phyloP scores from a whole-genome alignment of 768 basidiomycete species.

The Exidia glandulosa region DNA sequence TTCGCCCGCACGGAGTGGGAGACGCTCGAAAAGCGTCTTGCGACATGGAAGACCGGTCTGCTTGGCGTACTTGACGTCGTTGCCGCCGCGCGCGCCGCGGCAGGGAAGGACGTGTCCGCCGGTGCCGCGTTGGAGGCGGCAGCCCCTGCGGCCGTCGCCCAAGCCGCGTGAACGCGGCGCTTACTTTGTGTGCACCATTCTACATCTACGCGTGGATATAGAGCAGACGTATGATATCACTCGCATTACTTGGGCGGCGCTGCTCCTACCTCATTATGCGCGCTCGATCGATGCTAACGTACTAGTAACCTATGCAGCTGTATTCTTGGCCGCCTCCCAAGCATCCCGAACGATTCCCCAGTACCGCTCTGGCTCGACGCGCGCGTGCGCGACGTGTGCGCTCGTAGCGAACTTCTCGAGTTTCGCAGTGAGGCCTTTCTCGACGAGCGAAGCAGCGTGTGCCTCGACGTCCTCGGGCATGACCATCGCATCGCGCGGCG shows the following conservation, averaged over 20 bases:
- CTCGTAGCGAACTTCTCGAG: not conserved
- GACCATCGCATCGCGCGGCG: not conserved
- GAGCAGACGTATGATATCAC: too few species aligned
- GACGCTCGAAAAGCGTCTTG: slow-evolving; percentile 56
- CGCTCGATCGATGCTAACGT: not conserved
- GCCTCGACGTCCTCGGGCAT: not conserved
- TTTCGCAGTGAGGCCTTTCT: not conserved
- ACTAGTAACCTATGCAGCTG: not conserved
- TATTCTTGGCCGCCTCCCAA: not conserved
- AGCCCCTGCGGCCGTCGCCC: not conserved
- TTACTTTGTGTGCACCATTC: not conserved
- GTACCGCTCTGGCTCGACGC: not conserved
- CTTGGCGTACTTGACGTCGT: slow-evolving; percentile 62
- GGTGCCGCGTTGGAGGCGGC: not conserved
- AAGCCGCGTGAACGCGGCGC: not conserved
- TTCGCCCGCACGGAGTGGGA: slow-evolving; percentile 78
- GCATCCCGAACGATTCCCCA: not conserved
- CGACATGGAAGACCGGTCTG: slow-evolving; percentile 70
- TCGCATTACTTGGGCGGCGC: too few species aligned
- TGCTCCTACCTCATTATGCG: not conserved
- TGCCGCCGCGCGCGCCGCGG: not conserved
- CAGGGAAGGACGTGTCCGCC: not conserved
- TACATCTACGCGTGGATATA: not conserved
- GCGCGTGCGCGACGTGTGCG: not conserved
- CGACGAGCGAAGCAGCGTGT: not conserved